phyloP scores from a whole-genome alignment of 148 eudicot genomes.

The Vaccinium vitisidaea region DNA sequence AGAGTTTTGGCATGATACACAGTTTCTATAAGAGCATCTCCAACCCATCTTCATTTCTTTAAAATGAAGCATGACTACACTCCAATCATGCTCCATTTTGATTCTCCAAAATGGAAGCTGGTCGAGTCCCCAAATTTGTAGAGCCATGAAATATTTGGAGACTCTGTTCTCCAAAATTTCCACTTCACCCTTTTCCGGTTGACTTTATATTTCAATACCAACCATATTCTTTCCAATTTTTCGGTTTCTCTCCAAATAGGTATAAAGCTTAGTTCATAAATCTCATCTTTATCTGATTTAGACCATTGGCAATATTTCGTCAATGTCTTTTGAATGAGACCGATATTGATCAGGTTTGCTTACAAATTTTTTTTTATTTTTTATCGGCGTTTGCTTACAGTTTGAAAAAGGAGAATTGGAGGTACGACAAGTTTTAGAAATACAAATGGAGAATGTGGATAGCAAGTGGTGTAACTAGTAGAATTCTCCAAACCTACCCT shows the following conservation, averaged over 20 bases:
- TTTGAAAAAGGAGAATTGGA: neutral
- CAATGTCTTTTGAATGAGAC: neutral
- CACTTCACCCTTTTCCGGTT: neutral
- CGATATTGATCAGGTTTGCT: neutral
- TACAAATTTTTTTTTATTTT: neutral
- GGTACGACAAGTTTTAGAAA: neutral
- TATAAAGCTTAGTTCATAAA: neutral
- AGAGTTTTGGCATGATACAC: no score
- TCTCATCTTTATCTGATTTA: neutral
- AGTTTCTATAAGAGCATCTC: no score
- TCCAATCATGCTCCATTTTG: neutral
- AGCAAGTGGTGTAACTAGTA: neutral
- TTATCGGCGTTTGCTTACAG: neutral
- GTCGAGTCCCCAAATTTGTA: neutral
- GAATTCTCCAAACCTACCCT: neutral
- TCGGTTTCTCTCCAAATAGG: neutral
- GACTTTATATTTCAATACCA: neutral
- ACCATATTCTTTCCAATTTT: neutral
- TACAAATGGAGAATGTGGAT: no score
- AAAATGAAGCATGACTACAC: no score
- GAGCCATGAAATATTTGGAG: neutral
- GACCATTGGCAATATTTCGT: neutral
- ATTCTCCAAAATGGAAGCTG: neutral
- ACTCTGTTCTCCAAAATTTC: neutral
- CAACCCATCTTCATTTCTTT: neutral